phyloP scores from a whole-genome alignment of 1,139 yeast genomes.

The Kurtzmaniella quercitrusa region DNA sequence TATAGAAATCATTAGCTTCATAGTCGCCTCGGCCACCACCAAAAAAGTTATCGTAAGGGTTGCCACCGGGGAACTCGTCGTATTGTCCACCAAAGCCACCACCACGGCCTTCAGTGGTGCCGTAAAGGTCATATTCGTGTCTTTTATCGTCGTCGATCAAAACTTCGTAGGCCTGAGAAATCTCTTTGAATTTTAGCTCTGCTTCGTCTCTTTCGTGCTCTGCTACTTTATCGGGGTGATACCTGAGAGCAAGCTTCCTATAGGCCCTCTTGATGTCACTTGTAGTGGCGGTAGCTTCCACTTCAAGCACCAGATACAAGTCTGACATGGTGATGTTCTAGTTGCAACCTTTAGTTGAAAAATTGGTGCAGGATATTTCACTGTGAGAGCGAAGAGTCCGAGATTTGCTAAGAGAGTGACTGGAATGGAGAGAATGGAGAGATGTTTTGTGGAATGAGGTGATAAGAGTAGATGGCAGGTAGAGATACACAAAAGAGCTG shows the following conservation, averaged over 20 bases:
- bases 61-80: slow-evolving; percentile 18
- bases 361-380: slow-evolving; percentile 1
- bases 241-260: slow-evolving; percentile 63
- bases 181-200: slow-evolving; percentile 69
- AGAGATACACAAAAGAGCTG: no score
- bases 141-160: slow-evolving; percentile 60
- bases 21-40: slow-evolving; percentile 33
- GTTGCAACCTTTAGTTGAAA: slow-evolving; percentile 9
- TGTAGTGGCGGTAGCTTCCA: slow-evolving; percentile 55
- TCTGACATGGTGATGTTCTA: slow-evolving; percentile 16
- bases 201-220: slow-evolving; percentile 64
- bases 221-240: slow-evolving; percentile 79
- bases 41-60: slow-evolving; percentile 42
- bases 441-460: not conserved
- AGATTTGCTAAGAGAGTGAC: no score
- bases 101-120: slow-evolving; percentile 37
- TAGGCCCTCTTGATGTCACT: slow-evolving; percentile 74
- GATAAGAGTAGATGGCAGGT: no score
- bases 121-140: slow-evolving; percentile 54
- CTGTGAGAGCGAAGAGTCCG: no score
- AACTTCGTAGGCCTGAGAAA: slow-evolving; percentile 74
- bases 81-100: slow-evolving; percentile 13
- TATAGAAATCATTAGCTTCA: slow-evolving; percentile 66
- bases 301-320: slow-evolving; percentile 66
- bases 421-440: no score